phyloP scores from a whole-genome alignment of 192 early-diverging fungal genomes.

The Spizellomyces punctatus region DNA sequence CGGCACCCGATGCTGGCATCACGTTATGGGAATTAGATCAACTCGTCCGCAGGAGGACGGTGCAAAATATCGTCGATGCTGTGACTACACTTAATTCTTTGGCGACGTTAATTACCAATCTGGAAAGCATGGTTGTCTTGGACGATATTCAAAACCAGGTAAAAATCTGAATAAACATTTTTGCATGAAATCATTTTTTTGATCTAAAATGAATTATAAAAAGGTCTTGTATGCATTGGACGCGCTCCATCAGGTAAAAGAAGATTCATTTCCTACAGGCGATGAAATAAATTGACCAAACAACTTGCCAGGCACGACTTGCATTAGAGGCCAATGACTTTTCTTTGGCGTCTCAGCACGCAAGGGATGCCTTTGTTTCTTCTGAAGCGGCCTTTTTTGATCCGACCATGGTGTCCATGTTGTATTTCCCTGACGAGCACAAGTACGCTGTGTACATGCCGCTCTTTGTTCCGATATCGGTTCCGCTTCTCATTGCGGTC shows the following conservation, averaged over 20 bases:
- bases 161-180: constrained; percentile 4
- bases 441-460: constrained; percentile 98
- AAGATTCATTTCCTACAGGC: no score
- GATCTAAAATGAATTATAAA: background rate
- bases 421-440: constrained; percentile 99
- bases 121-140: constrained; percentile 92
- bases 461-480: constrained; percentile 80
- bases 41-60: constrained; percentile 67
- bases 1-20: constrained; percentile 60
- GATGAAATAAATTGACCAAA: no score
- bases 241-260: constrained; percentile 13
- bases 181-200: background rate
- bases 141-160: constrained; percentile 82
- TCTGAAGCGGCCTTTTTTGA: constrained; percentile 96
- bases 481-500: constrained; percentile 26
- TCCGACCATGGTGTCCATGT: constrained; percentile 94
- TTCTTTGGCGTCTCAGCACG: constrained; percentile 54
- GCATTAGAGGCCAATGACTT: constrained; percentile 10
- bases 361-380: constrained; percentile 63
- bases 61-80: constrained; percentile 74
- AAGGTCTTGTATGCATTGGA: constrained; percentile 10
- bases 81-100: constrained; percentile 80
- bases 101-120: constrained; percentile 68
- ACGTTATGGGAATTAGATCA: constrained; percentile 84
- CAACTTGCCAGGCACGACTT: background rate